A percentile compares a stretch with the other conserved stretches of the same genome.
phyloP scores from a whole-genome alignment of 2,329 filamentous ascomycete species.

The Fusarium siculi region DNA sequence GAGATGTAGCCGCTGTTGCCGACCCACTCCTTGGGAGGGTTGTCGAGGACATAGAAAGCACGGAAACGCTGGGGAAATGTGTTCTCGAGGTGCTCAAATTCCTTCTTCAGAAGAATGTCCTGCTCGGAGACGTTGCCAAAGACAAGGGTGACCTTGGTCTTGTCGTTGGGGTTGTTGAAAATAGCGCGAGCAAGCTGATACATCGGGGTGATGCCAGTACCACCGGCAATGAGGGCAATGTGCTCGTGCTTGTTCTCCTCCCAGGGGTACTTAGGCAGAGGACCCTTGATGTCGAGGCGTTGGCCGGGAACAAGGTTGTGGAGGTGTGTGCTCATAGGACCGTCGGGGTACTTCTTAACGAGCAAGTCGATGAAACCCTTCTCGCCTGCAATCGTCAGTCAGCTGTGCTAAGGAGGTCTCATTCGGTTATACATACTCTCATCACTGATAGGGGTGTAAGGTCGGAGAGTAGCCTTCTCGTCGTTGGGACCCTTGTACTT shows the following conservation, averaged over 20 bases:
- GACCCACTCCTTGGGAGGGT: conserved; percentile 80
- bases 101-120: conserved; percentile 89
- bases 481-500: conserved; percentile 88
- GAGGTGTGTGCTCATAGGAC: conserved; percentile 91
- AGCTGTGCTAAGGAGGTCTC: neutral
- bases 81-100: conserved; percentile 90
- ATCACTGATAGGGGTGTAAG: conserved; percentile 92
- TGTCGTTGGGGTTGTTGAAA: conserved; percentile 95
- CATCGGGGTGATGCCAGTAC: conserved; percentile 98
- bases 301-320: conserved; percentile 86
- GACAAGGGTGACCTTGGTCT: conserved; percentile 96
- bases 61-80: conserved; percentile 95
- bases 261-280: conserved; percentile 94
- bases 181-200: conserved; percentile 92
- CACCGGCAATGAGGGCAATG: conserved; percentile 88
- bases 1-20: conserved; percentile 83
- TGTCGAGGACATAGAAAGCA: conserved; percentile 93
- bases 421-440: conserved; percentile 66
- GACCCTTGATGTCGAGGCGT: conserved; percentile 90
- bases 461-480: conserved; percentile 87
- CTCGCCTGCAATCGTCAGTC: conserved; percentile 62
- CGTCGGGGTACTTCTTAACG: conserved; percentile 90
- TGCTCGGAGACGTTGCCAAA: conserved; percentile 91
- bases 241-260: conserved; percentile 91
- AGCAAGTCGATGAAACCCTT: conserved; percentile 87